Percentiles rank a stretch among this genome's conserved stretches.
Conservation (phyloP, 768 basidiomycete species). For the Boletus barrowsii region DNA sequence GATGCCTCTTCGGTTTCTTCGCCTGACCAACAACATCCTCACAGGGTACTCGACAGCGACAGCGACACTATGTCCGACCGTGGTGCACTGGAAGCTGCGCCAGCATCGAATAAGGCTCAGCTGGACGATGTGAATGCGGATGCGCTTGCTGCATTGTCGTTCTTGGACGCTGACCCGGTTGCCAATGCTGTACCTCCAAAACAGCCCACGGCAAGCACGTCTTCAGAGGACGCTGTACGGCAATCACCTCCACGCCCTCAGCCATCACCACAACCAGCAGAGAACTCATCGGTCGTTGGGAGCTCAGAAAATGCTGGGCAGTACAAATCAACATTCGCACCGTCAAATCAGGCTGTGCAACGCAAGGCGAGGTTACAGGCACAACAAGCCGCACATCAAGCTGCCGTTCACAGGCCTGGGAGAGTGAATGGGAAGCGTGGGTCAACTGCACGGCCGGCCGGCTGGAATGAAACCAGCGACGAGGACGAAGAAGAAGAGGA, state of each 20-base stretch:
- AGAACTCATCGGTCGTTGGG: constrained; percentile 20
- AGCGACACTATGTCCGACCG: constrained; percentile 34
- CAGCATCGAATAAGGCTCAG: constrained; percentile 16
- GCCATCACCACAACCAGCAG: constrained; percentile 35
- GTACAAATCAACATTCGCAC: constrained; percentile 85
- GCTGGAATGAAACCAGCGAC: constrained; percentile 72
- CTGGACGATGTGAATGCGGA: constrained; percentile 58
- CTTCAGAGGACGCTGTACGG: constrained; percentile 4
- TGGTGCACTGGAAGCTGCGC: constrained; percentile 3
- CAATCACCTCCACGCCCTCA: constrained; percentile 27
- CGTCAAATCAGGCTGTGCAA: constrained; percentile 78
- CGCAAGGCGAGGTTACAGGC: constrained; percentile 82
- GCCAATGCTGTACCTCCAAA: constrained; percentile 18
- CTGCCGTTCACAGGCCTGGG: constrained; percentile 74
- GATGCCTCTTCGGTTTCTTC: constrained; percentile 38
- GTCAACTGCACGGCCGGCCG: constrained; percentile 40
- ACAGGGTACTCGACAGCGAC: constrained; percentile 26
- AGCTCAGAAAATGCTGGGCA: constrained; percentile 35
- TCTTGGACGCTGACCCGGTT: constrained; percentile 49
- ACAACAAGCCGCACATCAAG: constrained; percentile 77
- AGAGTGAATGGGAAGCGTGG: constrained; percentile 42
- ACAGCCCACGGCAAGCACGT: constrained; percentile 2
- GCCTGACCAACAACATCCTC: constrained; percentile 32
- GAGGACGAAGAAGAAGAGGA: constrained; percentile 78
- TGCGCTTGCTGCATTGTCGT: constrained; percentile 75